Conservation (phyloP, 2,329 filamentous ascomycete genomes). For the Diaporthe citriasiana region DNA sequence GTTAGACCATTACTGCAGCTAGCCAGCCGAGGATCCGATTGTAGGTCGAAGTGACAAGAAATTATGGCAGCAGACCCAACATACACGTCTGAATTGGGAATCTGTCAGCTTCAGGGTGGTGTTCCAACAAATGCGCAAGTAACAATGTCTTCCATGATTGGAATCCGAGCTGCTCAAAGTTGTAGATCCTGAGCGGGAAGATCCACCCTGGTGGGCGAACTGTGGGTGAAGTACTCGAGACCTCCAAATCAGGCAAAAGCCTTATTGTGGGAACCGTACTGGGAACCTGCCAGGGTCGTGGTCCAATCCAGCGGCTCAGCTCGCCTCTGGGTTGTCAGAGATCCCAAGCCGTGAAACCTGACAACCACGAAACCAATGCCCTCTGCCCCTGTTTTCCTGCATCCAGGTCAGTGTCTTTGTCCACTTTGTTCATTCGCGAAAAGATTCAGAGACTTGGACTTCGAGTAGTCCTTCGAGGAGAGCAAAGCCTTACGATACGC, state of each 20-base stretch:
- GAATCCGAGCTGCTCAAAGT: background rate
- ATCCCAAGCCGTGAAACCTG: conserved; percentile 38
- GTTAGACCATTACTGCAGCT: conserved; percentile 1
- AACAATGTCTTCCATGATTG: background rate
- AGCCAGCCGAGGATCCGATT: background rate
- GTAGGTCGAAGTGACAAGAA: background rate
- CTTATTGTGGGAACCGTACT: background rate
- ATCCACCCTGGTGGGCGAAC: conserved; percentile 18
- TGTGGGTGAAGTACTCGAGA: conserved; percentile 11
- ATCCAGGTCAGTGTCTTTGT: background rate
- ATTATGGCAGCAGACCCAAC: conserved; percentile 1
- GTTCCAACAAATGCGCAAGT: background rate
- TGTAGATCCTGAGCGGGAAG: conserved; percentile 33
- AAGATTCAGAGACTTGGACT: background rate
- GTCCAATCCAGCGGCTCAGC: conserved; percentile 27
- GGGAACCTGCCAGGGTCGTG: conserved; percentile 2
- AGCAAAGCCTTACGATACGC: background rate
- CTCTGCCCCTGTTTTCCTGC: conserved; percentile 16
- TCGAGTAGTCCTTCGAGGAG: background rate
- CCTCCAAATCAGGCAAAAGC: background rate
- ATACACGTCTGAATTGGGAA: background rate
- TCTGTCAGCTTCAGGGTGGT: background rate
- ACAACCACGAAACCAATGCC: conserved; percentile 33
- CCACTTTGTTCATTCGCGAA: background rate
- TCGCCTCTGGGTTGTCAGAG: conserved; percentile 27